Evolutionary conservation across 192 early-diverging fungal genomes (phyloP), one percentile per base, ranked within the genome.

Genomic region (Linnemannia hyalina): DNA sequence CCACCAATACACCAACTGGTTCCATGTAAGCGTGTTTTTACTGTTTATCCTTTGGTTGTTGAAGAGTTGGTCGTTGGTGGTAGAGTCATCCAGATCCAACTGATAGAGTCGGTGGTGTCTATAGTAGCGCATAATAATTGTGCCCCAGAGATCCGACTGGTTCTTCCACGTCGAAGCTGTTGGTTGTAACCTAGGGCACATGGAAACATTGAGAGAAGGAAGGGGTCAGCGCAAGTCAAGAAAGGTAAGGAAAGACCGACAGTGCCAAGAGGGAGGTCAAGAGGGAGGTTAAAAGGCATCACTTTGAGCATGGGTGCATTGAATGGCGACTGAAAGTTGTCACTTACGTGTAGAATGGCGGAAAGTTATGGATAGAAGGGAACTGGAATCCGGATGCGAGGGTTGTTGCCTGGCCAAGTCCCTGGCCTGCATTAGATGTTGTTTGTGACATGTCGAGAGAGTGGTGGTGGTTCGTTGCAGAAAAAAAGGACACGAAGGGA

Each of bases 331-430:
- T 26, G 0, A 2, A 65, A 18, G 20, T 54, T 22, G 23, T 23
- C 16, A 57, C 4, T 11, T 93, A 96, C 95, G 95, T 97, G 89
- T 93, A 98, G 90, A 98, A 97, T 8, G 97, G 97, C 18, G 96
- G 96, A 84, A 98, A 98, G 89, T 90, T 92, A 91, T 97, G 92
- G 76, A 97, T 95, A 76, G 95, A 90, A 32, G 97, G 97, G 85
- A 96, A 97, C 69, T 90, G 80, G 88, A 95, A 96, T 55, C 88
- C 78, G 22, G 82, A 87, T 22, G 83, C 68, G 26, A 85, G 65
- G 32, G 78, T 75, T 20, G 78, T 70, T 22, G 83, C 80, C 70
- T 85, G 83, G 23, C 78, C 69, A 3, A 85, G 78, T 6, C 83
- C 83, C 0, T 68, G 75, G 1, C 68, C 83, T 20, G 83, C 83